Evolutionary conservation across 1,284 basidiomycete species (phyloP).

Genomic region (Sanghuangporus weigelae): DNA sequence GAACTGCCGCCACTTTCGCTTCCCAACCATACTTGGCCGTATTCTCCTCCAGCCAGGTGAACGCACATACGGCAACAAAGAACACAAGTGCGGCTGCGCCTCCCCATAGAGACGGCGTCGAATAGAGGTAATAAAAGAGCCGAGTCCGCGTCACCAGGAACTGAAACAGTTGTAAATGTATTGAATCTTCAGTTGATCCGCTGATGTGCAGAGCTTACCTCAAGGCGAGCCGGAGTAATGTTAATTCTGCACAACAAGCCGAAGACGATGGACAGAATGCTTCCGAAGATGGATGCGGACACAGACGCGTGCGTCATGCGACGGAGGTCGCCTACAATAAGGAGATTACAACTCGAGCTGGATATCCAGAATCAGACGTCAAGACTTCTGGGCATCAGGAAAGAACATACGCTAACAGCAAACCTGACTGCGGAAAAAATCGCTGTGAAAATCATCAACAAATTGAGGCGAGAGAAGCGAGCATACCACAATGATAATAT

Average conservation of each 20-base stretch:
- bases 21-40: constrained; percentile 13
- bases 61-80: constrained; percentile 13
- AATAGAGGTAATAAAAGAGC: constrained; percentile 12
- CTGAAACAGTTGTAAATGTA: neutral
- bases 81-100: constrained; percentile 10
- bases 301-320: constrained; percentile 12
- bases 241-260: constrained; percentile 12
- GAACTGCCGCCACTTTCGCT: neutral
- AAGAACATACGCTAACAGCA: constrained; percentile 7
- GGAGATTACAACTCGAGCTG: constrained; percentile 12
- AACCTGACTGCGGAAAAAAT: constrained; percentile 6
- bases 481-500: constrained; percentile 11
- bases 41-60: constrained; percentile 13
- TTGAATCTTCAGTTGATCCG: neutral
- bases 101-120: constrained; percentile 13
- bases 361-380: neutral
- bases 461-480: neutral
- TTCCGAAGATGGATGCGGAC: constrained; percentile 11
- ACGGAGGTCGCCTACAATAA: constrained; percentile 11
- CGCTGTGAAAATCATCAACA: neutral
- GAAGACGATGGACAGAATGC: constrained; percentile 11
- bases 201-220: neutral
- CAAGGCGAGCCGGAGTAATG: constrained; percentile 13
- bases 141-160: constrained; percentile 3
- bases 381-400: neutral